These are phyloP conservation scores for Backusella sp. DNA, from an alignment of 192 early-diverging fungal species.

Conservation along the genomic window DNA sequence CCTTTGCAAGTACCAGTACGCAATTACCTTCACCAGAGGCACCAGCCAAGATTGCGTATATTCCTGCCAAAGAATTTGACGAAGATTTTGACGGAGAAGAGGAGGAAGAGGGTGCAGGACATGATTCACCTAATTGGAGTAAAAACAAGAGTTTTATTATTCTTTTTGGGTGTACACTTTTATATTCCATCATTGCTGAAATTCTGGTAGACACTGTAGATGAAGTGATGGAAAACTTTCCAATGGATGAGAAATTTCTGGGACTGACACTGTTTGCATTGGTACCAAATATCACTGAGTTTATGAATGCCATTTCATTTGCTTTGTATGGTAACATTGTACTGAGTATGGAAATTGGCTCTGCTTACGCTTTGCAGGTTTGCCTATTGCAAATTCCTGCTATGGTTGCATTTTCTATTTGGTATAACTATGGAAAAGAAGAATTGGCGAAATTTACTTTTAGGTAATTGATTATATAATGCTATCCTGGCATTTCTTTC, in stretches of 20 bases:
- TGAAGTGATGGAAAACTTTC: constrained; percentile 63
- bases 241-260: constrained; percentile 83
- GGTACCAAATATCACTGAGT: constrained; percentile 96
- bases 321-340: constrained; percentile 87
- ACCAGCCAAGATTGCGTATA: not conserved
- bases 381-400: constrained; percentile 94
- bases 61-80: not conserved
- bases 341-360: constrained; percentile 88
- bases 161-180: constrained; percentile 76
- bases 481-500: not conserved
- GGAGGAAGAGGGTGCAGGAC: constrained; percentile 64
- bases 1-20: not conserved
- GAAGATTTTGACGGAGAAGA: constrained; percentile 43
- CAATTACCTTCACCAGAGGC: not conserved
- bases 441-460: constrained; percentile 34
- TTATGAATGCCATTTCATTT: constrained; percentile 93
- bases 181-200: constrained; percentile 90
- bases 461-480: constrained; percentile 21
- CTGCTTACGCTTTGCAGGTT: constrained; percentile 94
- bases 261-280: constrained; percentile 94
- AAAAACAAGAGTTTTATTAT: constrained; percentile 75
- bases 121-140: constrained; percentile 93
- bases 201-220: constrained; percentile 88
- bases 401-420: constrained; percentile 82
- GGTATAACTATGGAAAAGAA: constrained; percentile 43